Evolutionary conservation across 345 rosid genomes (phyloP), one percentile per base, ranked within the genome.

Genomic region (Nephelium lappaceum): DNA sequence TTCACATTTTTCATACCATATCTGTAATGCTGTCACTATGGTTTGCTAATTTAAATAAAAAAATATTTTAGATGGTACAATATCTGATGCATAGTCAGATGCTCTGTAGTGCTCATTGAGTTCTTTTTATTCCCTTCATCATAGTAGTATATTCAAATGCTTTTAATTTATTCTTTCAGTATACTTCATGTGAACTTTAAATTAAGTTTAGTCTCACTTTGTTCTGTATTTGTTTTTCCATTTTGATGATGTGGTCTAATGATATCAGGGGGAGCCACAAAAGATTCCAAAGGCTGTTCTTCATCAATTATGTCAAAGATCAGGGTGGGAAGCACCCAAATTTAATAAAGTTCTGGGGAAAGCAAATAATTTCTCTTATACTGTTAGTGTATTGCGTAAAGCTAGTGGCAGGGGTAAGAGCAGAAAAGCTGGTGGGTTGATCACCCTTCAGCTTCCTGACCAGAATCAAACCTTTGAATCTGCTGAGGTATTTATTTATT

Each of bases 261-360:
- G 62, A 64, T 88, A 76, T 75, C 87, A 93, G 98, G 98, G 97
- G 38, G 98, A 95, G 76, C 84, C 87, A 18, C 84, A 77, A 66
- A 95, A 85, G 82, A 88, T 87, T 68, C 98, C 97, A 3, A 95
- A 93, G 83, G 98, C 98, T 74, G 85, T 92, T 81, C 93, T 95
- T 74, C 98, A 95, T 84, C 95, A 92, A 70, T 78, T 95, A 79
- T 95, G 98, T 86, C 98, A 93, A 86, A 87, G 88, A 78, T 91
- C 93, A 78, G 94, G 94, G 77, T 95, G 98, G 98, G 93, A 91
- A 77, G 97, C 98, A 72, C 98, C 98, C 15, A 95, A 93, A 79
- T 95, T 95, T 75, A 87, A 87, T 75, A 95, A 93, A 84, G 69
- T 91, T 57, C 77, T 71, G 24, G 84, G 77, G 57, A 90, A 86